These are phyloP conservation scores for Yamadazyma conglobata DNA, from an alignment of 1,139 yeast species.

Conservation along the genomic window DNA sequence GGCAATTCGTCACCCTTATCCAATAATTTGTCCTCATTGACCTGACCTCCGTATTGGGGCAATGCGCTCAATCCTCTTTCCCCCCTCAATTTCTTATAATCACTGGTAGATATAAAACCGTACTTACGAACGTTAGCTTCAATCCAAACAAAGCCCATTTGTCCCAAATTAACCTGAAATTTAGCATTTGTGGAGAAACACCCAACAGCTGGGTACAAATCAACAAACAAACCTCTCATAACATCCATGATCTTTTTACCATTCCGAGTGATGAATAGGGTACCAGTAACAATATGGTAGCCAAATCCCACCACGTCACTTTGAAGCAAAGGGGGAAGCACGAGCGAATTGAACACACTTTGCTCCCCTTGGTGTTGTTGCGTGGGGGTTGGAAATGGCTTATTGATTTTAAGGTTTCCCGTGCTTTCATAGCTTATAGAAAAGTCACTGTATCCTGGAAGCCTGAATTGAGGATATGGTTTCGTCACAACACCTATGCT, in stretches of 20 bases:
- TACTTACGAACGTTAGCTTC: slow-evolving; percentile 94
- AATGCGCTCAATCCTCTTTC: slow-evolving; percentile 44
- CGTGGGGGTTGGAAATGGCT: slow-evolving; percentile 58
- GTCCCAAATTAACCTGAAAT: slow-evolving; percentile 84
- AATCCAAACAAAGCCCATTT: slow-evolving; percentile 86
- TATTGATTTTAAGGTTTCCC: slow-evolving; percentile 77
- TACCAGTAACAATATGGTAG: slow-evolving; percentile 72
- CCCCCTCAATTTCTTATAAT: slow-evolving; percentile 37
- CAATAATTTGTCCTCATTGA: slow-evolving; percentile 42
- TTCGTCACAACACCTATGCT: slow-evolving; percentile 80
- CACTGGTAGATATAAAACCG: slow-evolving; percentile 76
- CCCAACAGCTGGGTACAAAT: slow-evolving; percentile 89
- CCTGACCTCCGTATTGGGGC: slow-evolving; percentile 30
- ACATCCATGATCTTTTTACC: slow-evolving; percentile 87
- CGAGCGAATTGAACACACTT: slow-evolving; percentile 53
- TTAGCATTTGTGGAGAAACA: slow-evolving; percentile 67
- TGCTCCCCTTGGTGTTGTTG: slow-evolving; percentile 50
- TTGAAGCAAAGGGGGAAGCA: slow-evolving; percentile 71
- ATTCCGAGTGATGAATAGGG: slow-evolving; percentile 84
- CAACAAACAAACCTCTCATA: slow-evolving; percentile 72
- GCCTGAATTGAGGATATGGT: slow-evolving; percentile 81
- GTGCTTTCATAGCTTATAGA: slow-evolving; percentile 86
- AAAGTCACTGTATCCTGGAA: slow-evolving; percentile 82
- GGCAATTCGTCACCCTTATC: slow-evolving; percentile 76
- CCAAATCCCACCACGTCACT: slow-evolving; percentile 96